Conservation (phyloP, 192 early-diverging fungal species). For the Coemansia sp. region DNA sequence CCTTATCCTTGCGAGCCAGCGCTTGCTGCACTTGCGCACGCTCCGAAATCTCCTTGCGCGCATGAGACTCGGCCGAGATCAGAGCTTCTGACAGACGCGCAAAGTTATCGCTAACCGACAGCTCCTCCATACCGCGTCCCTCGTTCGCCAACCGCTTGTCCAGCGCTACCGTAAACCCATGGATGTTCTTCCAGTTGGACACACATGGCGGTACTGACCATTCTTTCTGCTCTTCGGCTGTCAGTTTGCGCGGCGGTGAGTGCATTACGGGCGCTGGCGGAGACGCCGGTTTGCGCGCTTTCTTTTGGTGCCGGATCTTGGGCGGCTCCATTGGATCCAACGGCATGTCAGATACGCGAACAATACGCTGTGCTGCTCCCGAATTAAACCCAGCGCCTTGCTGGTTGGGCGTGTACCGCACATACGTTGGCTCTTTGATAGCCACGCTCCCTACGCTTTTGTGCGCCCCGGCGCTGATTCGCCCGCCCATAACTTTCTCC, state of each 20-base stretch:
- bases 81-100: slow-evolving; percentile 94
- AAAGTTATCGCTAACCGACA: slow-evolving; percentile 92
- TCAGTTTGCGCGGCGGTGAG: slow-evolving; percentile 94
- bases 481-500: slow-evolving; percentile 82
- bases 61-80: slow-evolving; percentile 87
- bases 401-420: slow-evolving; percentile 87
- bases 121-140: slow-evolving; percentile 90
- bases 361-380: slow-evolving; percentile 83
- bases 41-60: slow-evolving; percentile 90
- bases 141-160: slow-evolving; percentile 98
- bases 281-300: slow-evolving; percentile 79
- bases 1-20: slow-evolving; percentile 91
- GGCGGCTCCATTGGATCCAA: slow-evolving; percentile 97
- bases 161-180: slow-evolving; percentile 97
- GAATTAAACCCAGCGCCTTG: slow-evolving; percentile 67
- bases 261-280: slow-evolving; percentile 98
- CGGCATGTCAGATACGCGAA: slow-evolving; percentile 92
- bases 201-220: slow-evolving; percentile 99
- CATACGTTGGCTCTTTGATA: slow-evolving; percentile 74
- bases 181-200: slow-evolving; percentile 99
- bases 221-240: slow-evolving; percentile 92
- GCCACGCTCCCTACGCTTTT: slow-evolving; percentile 10
- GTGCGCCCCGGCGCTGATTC: slow-evolving; percentile 65
- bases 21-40: slow-evolving; percentile 88
- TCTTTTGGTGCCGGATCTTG: slow-evolving; percentile 87